Conservation (phyloP, 495 filamentous ascomycete genomes). For the Pseudoneurospora amorphoporcata region DNA sequence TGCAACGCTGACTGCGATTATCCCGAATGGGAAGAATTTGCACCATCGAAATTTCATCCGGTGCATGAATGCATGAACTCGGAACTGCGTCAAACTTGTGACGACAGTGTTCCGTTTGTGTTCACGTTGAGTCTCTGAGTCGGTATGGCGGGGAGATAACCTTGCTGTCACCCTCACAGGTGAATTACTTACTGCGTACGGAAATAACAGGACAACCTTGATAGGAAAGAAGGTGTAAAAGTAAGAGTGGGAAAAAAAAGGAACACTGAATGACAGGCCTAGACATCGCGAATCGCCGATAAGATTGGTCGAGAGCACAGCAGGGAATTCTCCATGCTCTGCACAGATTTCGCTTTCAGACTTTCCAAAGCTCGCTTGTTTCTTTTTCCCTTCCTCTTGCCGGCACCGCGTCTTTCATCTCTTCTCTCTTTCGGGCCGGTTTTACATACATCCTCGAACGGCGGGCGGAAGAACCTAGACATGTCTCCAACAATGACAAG, state of each 20-base stretch:
- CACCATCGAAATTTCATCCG: not conserved
- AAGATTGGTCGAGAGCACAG: not conserved
- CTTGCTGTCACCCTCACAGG: not conserved
- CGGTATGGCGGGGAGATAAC: not conserved
- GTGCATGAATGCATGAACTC: not conserved
- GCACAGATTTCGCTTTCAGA: not conserved
- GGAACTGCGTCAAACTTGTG: not conserved
- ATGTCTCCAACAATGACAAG: not conserved
- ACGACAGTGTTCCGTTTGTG: not conserved
- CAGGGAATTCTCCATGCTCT: not conserved
- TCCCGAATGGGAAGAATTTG: not conserved
- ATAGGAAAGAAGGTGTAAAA: not conserved
- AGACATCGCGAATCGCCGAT: not conserved
- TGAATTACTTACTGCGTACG: not conserved
- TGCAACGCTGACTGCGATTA: not conserved
- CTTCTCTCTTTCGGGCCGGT: not conserved
- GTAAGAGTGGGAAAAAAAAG: not conserved
- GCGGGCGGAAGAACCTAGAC: conserved; percentile 2
- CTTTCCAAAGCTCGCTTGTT: not conserved
- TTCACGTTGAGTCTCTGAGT: not conserved
- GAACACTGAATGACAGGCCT: not conserved
- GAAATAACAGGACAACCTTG: not conserved
- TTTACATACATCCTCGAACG: not conserved
- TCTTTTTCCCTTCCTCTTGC: not conserved
- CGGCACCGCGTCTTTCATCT: not conserved